Evolutionary conservation across 768 basidiomycete species (phyloP), one percentile per base, ranked within the genome.

Genomic region (Rhizopogon vesiculosus): DNA sequence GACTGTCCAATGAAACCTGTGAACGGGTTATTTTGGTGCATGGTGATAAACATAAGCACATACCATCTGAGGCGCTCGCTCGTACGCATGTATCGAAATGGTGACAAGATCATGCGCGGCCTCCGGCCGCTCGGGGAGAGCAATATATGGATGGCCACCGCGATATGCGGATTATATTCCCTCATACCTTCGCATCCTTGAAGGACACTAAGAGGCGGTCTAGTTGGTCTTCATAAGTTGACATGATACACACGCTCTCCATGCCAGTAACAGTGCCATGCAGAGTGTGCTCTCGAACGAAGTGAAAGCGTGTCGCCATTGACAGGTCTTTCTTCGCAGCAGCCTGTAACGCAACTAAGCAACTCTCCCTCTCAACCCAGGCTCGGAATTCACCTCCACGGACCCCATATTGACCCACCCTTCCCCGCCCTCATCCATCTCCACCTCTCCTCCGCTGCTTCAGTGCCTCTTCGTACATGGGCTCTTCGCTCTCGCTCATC

Each of bases 41-140:
- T 19, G 1, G 3, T 45, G 50, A 25, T 5, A 35, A 28, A 28
- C 7, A 18, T 59, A 42, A 29, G n/a, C 16, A 45, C 83, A 46
- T 62, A 91, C 86, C 64, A 97, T 79, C 66, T 98, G 94, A 8
- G 91, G 86, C 16, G 94, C 87, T 60, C 96, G 82, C 72, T 99
- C 97, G 66, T 96, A 98, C 7, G 97, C 97, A 66, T 99, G 97
- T 53, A 99, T 89, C 9, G 94, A 97, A 15, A 98, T 88, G 0
- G 97, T 96, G n/a, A 89, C 76, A 13, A 98, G 78, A 67, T 96
- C 93, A 61, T 89, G 81, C 1, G 81, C 70, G 3, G 83, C 76
- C 35, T 87, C 82, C 6, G 91, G 91, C 95, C 96, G 98, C 70
- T 99, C 97, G 16, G 98, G 69, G 15, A 98, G 78, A 2, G 93